phyloP scores from a whole-genome alignment of 257 asterid species.

The Solanum medicagineum region DNA sequence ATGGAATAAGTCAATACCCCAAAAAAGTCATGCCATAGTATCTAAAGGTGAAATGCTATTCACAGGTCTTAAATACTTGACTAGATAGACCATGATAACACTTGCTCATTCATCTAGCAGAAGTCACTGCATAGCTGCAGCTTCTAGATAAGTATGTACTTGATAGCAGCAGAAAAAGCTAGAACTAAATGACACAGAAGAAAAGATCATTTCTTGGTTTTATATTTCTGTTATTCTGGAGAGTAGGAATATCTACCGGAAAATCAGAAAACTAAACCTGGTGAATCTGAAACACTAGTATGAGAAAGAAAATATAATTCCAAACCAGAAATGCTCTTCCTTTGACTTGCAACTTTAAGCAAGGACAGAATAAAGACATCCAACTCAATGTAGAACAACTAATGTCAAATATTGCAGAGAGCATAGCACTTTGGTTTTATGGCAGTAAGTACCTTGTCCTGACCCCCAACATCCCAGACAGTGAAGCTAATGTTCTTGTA shows the following conservation, averaged over 20 bases:
- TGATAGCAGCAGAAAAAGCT: not conserved
- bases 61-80: not conserved
- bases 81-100: not conserved
- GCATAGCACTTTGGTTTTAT: not conserved
- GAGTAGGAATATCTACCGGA: not conserved
- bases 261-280: not conserved
- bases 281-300: not conserved
- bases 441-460: constrained; percentile 32
- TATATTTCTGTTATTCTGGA: not conserved
- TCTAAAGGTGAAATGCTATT: not conserved
- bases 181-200: not conserved
- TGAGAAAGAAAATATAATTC: not conserved
- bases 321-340: not conserved
- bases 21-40: not conserved
- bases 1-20: not conserved
- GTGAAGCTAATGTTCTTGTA: constrained; percentile 57
- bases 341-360: not conserved
- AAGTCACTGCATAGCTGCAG: not conserved
- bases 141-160: not conserved
- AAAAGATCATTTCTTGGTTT: not conserved
- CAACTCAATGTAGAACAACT: not conserved
- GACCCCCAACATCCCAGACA: constrained; percentile 56
- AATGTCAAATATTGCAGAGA: not conserved
- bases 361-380: not conserved
- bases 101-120: not conserved